Evolutionary conservation across 2,329 filamentous ascomycete species (phyloP).

Genomic region (Aspergillus brunneoviolaceus): DNA sequence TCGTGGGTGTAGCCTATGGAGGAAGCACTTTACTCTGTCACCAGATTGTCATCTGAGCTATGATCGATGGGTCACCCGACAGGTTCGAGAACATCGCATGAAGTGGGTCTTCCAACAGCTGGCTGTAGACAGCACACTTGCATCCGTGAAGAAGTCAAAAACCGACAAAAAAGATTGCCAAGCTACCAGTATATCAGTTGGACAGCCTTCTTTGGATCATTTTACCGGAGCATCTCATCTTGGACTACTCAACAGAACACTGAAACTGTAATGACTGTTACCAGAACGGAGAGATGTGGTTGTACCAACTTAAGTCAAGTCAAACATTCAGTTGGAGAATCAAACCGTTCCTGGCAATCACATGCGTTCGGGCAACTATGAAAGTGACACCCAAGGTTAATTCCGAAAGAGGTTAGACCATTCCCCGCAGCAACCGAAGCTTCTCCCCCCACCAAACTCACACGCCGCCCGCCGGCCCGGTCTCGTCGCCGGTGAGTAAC

Average conservation of each 20-base stretch:
- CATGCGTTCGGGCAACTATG: neutral
- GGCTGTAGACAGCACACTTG: too few relatives aligned
- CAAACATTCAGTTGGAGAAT: neutral
- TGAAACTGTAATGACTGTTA: too few relatives aligned
- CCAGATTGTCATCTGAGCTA: neutral
- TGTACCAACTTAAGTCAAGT: too few relatives aligned
- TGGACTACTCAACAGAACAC: too few relatives aligned
- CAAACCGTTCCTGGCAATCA: neutral
- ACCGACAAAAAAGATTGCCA: too few relatives aligned
- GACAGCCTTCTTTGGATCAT: too few relatives aligned
- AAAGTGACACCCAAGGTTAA: neutral
- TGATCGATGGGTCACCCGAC: neutral
- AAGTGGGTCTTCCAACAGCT: too few relatives aligned
- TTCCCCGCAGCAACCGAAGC: neutral
- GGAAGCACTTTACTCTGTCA: neutral
- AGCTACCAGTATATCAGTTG: too few relatives aligned
- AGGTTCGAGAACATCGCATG: too few relatives aligned
- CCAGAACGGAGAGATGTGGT: too few relatives aligned
- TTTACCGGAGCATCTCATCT: too few relatives aligned
- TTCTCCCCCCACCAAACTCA: neutral
- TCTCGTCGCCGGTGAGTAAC: neutral
- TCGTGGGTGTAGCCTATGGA: neutral
- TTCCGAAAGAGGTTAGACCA: neutral
- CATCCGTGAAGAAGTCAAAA: too few relatives aligned
- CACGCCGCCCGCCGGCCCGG: neutral